These are phyloP conservation scores for Phaeoacremonium minimum DNA, from an alignment of 2,329 filamentous ascomycete genomes.

Conservation along the genomic window DNA sequence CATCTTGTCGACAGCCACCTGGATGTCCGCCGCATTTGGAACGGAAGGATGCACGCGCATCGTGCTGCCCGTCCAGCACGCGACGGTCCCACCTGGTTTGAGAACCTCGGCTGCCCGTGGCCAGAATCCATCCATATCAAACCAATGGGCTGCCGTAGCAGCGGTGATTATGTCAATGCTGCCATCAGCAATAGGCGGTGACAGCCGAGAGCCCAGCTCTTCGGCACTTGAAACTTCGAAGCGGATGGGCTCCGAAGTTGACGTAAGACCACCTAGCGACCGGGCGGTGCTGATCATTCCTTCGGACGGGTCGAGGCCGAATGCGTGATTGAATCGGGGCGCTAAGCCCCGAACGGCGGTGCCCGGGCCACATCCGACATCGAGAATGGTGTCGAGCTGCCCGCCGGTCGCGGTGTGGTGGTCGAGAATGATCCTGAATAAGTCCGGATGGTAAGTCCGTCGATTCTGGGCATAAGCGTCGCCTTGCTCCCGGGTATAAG, in stretches of 20 bases:
- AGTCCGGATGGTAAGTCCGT: slow-evolving; percentile 31
- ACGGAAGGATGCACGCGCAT: slow-evolving; percentile 21
- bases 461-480: slow-evolving; percentile 36
- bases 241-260: slow-evolving; percentile 22
- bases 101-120: slow-evolving; percentile 7
- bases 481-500: slow-evolving; percentile 37
- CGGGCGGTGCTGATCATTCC: slow-evolving; percentile 49
- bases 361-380: slow-evolving; percentile 56
- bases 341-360: slow-evolving; percentile 40
- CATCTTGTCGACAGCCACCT: slow-evolving; percentile 31
- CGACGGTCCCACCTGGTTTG: slow-evolving; percentile 31
- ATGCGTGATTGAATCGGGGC: slow-evolving; percentile 35
- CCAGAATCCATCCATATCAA: slow-evolving; percentile 29
- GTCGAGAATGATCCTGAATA: slow-evolving; percentile 42
- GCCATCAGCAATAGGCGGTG: slow-evolving; percentile 19
- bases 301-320: slow-evolving; percentile 46
- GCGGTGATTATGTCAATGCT: slow-evolving; percentile 46
- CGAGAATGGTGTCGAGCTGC: slow-evolving; percentile 35
- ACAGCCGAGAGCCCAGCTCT: slow-evolving; percentile 26
- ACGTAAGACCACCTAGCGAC: slow-evolving; percentile 22
- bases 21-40: slow-evolving; percentile 35
- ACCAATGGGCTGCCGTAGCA: slow-evolving; percentile 53
- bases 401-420: slow-evolving; percentile 43
- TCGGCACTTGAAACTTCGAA: slow-evolving; percentile 41
- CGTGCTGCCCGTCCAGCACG: slow-evolving; percentile 38